Conservation (phyloP, 1,284 basidiomycete species). For the Anthracocystis walkeri region DNA sequence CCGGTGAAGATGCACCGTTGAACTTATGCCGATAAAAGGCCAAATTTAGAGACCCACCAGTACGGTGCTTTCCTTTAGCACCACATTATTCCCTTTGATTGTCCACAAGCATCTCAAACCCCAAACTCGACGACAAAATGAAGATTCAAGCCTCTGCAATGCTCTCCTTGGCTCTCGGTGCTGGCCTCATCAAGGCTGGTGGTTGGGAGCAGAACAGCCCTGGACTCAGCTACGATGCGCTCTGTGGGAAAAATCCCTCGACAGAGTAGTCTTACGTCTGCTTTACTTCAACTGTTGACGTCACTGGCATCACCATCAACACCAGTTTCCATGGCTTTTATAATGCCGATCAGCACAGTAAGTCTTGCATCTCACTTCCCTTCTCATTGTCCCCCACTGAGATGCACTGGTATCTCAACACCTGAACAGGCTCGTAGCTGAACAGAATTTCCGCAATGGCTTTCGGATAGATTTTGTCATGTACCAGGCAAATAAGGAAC, state of each 20-base stretch:
- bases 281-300: neutral
- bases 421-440: no score
- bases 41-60: neutral
- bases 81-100: neutral
- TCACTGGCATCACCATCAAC: neutral
- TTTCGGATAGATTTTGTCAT: constrained; percentile 4
- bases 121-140: neutral
- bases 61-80: neutral
- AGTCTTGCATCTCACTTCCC: neutral
- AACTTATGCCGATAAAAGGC: no score
- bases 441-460: no score
- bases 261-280: neutral
- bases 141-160: neutral
- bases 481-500: neutral
- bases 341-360: neutral
- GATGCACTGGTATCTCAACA: no score
- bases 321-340: constrained; percentile 4
- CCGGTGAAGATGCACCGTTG: no score
- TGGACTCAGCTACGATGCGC: neutral
- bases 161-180: neutral
- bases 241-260: neutral
- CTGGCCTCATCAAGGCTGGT: neutral
- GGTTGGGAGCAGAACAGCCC: neutral
- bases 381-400: no score
- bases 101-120: neutral